Base-by-base conservation (phyloP, 306 rosid species). In the Chamaecrista fasciculata region DNA sequence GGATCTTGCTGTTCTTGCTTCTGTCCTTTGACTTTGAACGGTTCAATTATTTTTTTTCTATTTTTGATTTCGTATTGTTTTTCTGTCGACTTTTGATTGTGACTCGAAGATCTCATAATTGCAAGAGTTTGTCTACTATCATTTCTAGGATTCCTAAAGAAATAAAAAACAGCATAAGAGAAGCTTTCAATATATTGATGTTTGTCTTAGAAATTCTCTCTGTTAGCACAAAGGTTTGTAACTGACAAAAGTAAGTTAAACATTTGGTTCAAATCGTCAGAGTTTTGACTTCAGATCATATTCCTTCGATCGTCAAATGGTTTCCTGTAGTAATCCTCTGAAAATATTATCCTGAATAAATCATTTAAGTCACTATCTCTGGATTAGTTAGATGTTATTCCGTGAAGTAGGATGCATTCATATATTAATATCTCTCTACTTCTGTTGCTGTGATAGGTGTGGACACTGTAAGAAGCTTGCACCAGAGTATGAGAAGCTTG, bases 381-480 rank as follows among this genome's bases (percentile, higher is more conserved):
- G 18, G 11, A 26, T 25, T 20, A 36, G 11, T 47, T 20, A 12
- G 21, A 15, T 51, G 57, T 26, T 53, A 53, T 62, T 36, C 53
- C 56, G 16, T 3, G 23, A 59, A 24, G 21, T 74, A 19, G 9
- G 49, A 9, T 50, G 46, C 40, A 51, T 40, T 37, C 11, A 31
- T 62, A 37, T 12, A 51, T 51, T 18, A 50, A 16, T 1, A 15
- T 7, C 0, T 4, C 9, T 34, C 2, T 42, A 4, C 39, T 31
- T 16, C n/a, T 11, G 6, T 49, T 74, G 2, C 15, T 6, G 2
- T 58, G 62, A 48, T 79, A 95, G 99, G 99, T 91, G 99, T 87
- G 99, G 97, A 5, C 99, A 95, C 70, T 95, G 99, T 81, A 95
- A 95, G 67, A 95, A 95, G 83, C 97, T 95, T 71, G 99, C 99